Evolutionary conservation across 2,329 filamentous ascomycete species (phyloP).

Genomic region (Alternaria atra): DNA sequence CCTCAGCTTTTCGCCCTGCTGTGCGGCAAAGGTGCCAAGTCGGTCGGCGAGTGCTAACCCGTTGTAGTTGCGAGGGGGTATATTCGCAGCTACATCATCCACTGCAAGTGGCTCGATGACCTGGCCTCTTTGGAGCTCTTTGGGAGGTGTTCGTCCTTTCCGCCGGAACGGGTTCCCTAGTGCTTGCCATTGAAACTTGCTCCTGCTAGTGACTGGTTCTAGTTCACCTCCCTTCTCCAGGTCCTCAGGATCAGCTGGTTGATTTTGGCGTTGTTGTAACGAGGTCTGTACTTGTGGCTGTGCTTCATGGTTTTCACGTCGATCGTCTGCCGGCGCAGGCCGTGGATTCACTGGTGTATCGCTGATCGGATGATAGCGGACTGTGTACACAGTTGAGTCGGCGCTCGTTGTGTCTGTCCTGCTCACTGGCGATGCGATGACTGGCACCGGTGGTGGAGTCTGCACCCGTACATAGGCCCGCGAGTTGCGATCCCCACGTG

Average conservation of each 20-base stretch:
- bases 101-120: constrained; percentile 56
- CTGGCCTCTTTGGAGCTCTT: constrained; percentile 66
- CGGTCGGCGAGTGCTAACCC: constrained; percentile 56
- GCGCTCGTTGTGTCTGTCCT: constrained; percentile 69
- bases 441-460: constrained; percentile 53
- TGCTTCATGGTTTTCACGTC: constrained; percentile 15
- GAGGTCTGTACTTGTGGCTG: constrained; percentile 8
- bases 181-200: constrained; percentile 58
- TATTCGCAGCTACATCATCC: constrained; percentile 46
- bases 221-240: constrained; percentile 41
- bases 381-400: constrained; percentile 70
- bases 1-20: constrained; percentile 57
- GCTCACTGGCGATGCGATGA: constrained; percentile 65
- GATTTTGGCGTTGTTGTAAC: constrained; percentile 11
- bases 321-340: constrained; percentile 27
- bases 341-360: constrained; percentile 42
- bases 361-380: constrained; percentile 68
- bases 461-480: constrained; percentile 43
- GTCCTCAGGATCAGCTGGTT: constrained; percentile 33
- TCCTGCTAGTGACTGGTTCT: constrained; percentile 24
- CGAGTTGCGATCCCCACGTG: constrained; percentile 34
- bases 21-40: constrained; percentile 59
- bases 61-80: constrained; percentile 55
- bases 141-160: constrained; percentile 65
- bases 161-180: constrained; percentile 67